phyloP scores from a whole-genome alignment of 768 basidiomycete genomes.

The Kwoniella dendrophila region DNA sequence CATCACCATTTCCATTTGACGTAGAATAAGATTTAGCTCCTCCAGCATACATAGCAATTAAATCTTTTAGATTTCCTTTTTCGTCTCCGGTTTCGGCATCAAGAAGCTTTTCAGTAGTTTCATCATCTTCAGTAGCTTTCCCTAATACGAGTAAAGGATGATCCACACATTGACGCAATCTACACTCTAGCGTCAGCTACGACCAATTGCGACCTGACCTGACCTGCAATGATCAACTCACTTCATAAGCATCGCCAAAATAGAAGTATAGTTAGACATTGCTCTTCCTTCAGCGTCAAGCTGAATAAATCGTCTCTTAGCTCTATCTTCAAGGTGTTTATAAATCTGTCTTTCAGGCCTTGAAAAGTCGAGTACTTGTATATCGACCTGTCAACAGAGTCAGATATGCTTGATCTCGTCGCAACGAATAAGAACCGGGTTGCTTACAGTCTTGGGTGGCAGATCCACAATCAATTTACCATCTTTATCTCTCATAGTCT shows the following conservation, averaged over 20 bases:
- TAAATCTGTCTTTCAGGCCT: slow-evolving; percentile 82
- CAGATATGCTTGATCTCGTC: neutral
- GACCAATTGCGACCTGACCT: neutral
- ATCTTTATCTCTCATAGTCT: slow-evolving; percentile 82
- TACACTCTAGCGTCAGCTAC: slow-evolving; percentile 48
- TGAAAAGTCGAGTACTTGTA: slow-evolving; percentile 80
- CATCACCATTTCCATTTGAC: slow-evolving; percentile 57
- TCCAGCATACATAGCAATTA: slow-evolving; percentile 50
- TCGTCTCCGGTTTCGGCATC: slow-evolving; percentile 35
- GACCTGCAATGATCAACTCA: slow-evolving; percentile 53
- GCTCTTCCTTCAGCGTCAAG: slow-evolving; percentile 81
- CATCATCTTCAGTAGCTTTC: slow-evolving; percentile 59
- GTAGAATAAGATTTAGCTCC: slow-evolving; percentile 46
- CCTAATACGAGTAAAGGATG: slow-evolving; percentile 81
- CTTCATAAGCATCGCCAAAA: slow-evolving; percentile 92
- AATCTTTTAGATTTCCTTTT: slow-evolving; percentile 37
- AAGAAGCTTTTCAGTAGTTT: slow-evolving; percentile 46
- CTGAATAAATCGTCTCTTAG: slow-evolving; percentile 76
- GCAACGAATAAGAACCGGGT: neutral
- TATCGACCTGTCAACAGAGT: slow-evolving; percentile 60
- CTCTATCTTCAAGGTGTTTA: slow-evolving; percentile 77
- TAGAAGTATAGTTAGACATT: slow-evolving; percentile 64
- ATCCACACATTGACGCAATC: slow-evolving; percentile 85
- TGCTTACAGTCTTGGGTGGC: slow-evolving; percentile 74
- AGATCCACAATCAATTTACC: slow-evolving; percentile 87